phyloP scores from a whole-genome alignment of 441 rosid species.

The Gossypium aridum region DNA sequence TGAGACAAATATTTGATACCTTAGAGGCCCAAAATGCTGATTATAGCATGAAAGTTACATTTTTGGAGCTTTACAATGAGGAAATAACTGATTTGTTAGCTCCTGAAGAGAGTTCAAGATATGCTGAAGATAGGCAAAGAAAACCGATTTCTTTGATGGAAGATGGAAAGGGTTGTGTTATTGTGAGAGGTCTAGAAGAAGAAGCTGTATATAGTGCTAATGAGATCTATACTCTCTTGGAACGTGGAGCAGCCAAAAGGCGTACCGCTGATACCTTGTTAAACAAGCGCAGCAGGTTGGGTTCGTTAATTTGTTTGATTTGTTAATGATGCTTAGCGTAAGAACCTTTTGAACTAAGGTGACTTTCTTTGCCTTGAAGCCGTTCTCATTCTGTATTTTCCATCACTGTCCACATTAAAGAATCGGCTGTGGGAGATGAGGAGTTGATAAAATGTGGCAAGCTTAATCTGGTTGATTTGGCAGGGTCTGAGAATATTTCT shows the following conservation, averaged over 20 bases:
- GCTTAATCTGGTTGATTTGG: constrained; percentile 96
- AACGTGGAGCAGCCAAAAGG: constrained; percentile 76
- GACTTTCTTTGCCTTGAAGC: constrained; percentile 29
- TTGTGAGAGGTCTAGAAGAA: constrained; percentile 88
- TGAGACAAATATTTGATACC: constrained; percentile 73
- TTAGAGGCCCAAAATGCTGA: constrained; percentile 85
- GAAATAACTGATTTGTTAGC: constrained; percentile 83
- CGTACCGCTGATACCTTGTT: constrained; percentile 86
- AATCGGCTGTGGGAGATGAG: constrained; percentile 75
- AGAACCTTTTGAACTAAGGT: background rate
- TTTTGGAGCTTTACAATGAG: constrained; percentile 88
- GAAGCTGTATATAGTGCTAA: constrained; percentile 84
- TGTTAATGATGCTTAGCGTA: background rate
- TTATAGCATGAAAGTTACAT: constrained; percentile 87
- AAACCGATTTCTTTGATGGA: constrained; percentile 85
- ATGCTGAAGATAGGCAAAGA: constrained; percentile 63
- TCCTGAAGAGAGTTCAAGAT: constrained; percentile 53
- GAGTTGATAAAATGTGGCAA: constrained; percentile 91
- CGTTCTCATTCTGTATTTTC: constrained; percentile 95
- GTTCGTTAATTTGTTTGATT: background rate
- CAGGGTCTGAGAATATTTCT: constrained; percentile 91
- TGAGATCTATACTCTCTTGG: constrained; percentile 75
- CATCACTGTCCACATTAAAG: constrained; percentile 69
- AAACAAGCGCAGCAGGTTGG: constrained; percentile 79
- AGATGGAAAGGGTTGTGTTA: constrained; percentile 88